Evolutionary conservation across 2,329 filamentous ascomycete species (phyloP).

Genomic region (Fusarium aywerte): DNA sequence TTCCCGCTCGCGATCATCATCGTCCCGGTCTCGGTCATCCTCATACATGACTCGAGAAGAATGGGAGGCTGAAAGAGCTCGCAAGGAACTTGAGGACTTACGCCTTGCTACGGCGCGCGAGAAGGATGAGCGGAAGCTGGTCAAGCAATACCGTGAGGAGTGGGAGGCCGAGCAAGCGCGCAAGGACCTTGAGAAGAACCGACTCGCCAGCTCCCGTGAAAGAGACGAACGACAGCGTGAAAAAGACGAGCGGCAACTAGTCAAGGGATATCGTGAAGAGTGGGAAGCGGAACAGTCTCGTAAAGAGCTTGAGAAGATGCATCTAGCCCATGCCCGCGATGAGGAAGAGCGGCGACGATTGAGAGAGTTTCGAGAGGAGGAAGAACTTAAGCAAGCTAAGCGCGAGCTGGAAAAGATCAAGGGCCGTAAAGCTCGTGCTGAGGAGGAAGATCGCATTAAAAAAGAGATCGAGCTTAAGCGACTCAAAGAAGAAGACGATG

Average conservation of each 20-base stretch:
- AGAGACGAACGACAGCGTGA: constrained; percentile 49
- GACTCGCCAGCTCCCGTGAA: constrained; percentile 55
- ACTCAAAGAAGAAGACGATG: constrained; percentile 59
- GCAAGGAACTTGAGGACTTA: constrained; percentile 59
- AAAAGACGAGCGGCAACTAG: constrained; percentile 29
- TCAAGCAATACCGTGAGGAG: constrained; percentile 57
- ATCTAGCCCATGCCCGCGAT: constrained; percentile 46
- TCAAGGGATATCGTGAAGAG: constrained; percentile 57
- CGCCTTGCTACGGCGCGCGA: constrained; percentile 55
- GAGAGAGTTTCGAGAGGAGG: constrained; percentile 54
- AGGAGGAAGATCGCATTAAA: constrained; percentile 63
- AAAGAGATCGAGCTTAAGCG: constrained; percentile 62
- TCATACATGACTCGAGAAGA: constrained; percentile 57
- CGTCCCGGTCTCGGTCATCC: constrained; percentile 44
- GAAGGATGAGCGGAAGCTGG: constrained; percentile 50
- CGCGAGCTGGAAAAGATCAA: constrained; percentile 61
- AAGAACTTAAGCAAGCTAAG: constrained; percentile 62
- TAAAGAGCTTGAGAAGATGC: constrained; percentile 40
- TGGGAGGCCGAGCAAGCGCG: constrained; percentile 54
- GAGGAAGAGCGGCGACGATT: constrained; percentile 51
- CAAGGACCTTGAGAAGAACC: constrained; percentile 59
- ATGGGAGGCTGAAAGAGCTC: constrained; percentile 54
- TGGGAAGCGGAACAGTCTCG: constrained; percentile 49
- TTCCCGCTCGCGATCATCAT: constrained; percentile 50
- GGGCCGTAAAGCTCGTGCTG: constrained; percentile 58